A percentile compares a stretch with the other conserved stretches of the same genome.
These are phyloP conservation scores for Aspergillus eucalypticola DNA, from an alignment of 2,329 filamentous ascomycete genomes.

Conservation along the genomic window DNA sequence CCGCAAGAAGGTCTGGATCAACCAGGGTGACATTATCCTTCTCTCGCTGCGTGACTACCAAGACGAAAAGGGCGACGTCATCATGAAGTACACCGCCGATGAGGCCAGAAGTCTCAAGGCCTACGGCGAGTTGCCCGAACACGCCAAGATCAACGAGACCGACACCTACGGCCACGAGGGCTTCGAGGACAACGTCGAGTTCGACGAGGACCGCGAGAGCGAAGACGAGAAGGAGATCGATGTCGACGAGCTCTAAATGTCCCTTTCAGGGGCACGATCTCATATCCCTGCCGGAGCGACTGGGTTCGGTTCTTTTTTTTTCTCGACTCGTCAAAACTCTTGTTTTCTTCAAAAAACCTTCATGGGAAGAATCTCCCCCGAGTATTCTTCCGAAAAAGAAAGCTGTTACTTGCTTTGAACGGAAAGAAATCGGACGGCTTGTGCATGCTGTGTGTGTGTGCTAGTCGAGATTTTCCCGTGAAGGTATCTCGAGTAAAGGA, in stretches of 20 bases:
- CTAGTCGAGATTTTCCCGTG: slow-evolving; percentile 5
- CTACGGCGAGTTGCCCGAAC: slow-evolving; percentile 95
- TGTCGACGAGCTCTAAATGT: slow-evolving; percentile 85
- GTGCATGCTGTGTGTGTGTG: not conserved
- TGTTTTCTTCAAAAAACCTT: not conserved
- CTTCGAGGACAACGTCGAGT: slow-evolving; percentile 97
- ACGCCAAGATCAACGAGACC: slow-evolving; percentile 99
- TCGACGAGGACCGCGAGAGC: slow-evolving; percentile 83
- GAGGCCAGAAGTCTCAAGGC: slow-evolving; percentile 94
- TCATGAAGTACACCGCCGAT: slow-evolving; percentile 93
- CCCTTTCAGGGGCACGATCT: slow-evolving; percentile 25
- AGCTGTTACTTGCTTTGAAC: slow-evolving; percentile 5
- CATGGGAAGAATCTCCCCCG: slow-evolving; percentile 4
- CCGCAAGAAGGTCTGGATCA: slow-evolving; percentile 99
- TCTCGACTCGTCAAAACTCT: slow-evolving; percentile 20
- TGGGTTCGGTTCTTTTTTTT: slow-evolving; percentile 16
- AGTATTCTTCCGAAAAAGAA: not conserved
- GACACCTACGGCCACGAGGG: slow-evolving; percentile 87
- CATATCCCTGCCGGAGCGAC: slow-evolving; percentile 31
- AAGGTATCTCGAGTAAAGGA: slow-evolving; percentile 11
- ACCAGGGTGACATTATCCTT: slow-evolving; percentile 93
- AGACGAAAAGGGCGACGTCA: slow-evolving; percentile 89
- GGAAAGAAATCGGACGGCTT: slow-evolving; percentile 6
- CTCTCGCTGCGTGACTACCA: slow-evolving; percentile 89
- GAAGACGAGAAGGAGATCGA: slow-evolving; percentile 78